Percentiles rank a stretch among this genome's conserved stretches.
Evolutionary conservation across 768 basidiomycete genomes (phyloP).

Genomic region (Kwoniella sp.): DNA sequence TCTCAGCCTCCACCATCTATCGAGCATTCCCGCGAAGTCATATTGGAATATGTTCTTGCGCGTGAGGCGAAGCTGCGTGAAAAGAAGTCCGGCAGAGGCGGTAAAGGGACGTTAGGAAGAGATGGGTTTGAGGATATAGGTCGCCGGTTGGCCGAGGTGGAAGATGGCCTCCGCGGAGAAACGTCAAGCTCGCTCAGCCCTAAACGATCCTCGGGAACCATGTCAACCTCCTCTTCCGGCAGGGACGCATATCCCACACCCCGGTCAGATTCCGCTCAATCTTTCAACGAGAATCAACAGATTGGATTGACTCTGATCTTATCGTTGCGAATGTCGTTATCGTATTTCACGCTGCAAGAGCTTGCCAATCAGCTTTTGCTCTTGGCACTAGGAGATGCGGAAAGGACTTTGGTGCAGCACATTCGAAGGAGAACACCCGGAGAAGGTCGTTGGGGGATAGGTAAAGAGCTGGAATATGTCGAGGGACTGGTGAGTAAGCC

Average conservation of each 20-base stretch:
- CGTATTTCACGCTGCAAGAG: constrained; percentile 48
- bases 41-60: constrained; percentile 49
- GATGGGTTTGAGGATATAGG: constrained; percentile 48
- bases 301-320: constrained; percentile 45
- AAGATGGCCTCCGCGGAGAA: constrained; percentile 35
- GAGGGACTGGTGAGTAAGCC: constrained; percentile 47
- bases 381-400: constrained; percentile 43
- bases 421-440: constrained; percentile 45
- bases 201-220: constrained; percentile 1
- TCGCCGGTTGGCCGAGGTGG: constrained; percentile 40
- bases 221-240: constrained; percentile 1
- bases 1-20: constrained; percentile 44
- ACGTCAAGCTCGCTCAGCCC: constrained; percentile 8
- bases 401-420: constrained; percentile 48
- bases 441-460: constrained; percentile 47
- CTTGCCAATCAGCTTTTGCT: constrained; percentile 39
- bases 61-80: constrained; percentile 43
- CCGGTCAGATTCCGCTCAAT: neutral
- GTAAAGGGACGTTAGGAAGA: constrained; percentile 50
- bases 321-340: constrained; percentile 48
- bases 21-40: constrained; percentile 51
- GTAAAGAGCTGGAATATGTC: constrained; percentile 48
- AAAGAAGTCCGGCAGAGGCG: constrained; percentile 44
- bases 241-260: constrained; percentile 26
- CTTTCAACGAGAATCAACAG: constrained; percentile 32